phyloP scores from a whole-genome alignment of 106 monocot genomes.

The Allium fistulosum region DNA sequence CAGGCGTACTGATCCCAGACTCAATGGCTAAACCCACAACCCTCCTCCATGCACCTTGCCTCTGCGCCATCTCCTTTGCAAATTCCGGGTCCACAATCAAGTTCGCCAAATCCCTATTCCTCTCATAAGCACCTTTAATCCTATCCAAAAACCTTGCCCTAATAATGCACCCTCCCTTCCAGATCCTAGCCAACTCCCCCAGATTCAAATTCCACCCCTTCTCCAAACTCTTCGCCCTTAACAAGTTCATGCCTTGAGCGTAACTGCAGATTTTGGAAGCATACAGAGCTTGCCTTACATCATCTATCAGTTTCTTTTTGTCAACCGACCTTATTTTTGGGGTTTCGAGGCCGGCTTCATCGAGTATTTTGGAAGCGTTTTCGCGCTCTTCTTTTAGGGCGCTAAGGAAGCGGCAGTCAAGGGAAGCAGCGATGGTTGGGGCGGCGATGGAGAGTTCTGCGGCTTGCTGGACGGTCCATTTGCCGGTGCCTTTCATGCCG shows the following conservation, averaged over 20 bases:
- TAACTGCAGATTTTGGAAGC: constrained; percentile 58
- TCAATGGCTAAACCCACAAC: constrained; percentile 23
- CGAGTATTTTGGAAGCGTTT: constrained; percentile 19
- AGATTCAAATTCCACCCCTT: constrained; percentile 47
- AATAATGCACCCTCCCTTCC: constrained; percentile 59
- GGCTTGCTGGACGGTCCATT: constrained; percentile 29
- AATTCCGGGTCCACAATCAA: constrained; percentile 30
- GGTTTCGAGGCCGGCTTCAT: constrained; percentile 27
- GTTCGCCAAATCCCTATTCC: constrained; percentile 15
- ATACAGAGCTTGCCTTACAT: constrained; percentile 46
- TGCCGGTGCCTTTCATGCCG: constrained; percentile 30
- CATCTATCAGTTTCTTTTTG: constrained; percentile 31
- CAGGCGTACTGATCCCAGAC: constrained; percentile 26
- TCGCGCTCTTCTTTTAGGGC: constrained; percentile 50
- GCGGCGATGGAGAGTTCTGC: constrained; percentile 27
- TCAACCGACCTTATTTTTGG: constrained; percentile 14
- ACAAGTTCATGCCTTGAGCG: constrained; percentile 51
- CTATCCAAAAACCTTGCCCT: constrained; percentile 24
- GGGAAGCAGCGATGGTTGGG: constrained; percentile 23
- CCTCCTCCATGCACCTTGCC: constrained; percentile 25
- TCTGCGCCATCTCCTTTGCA: constrained; percentile 25
- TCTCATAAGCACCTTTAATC: constrained; percentile 27
- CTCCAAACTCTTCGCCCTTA: constrained; percentile 40
- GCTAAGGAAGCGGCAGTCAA: constrained; percentile 22
- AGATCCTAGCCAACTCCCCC: constrained; percentile 47